Evolutionary conservation across 2,329 filamentous ascomycete genomes (phyloP).

Genomic region (Colletotrichum sp.): DNA sequence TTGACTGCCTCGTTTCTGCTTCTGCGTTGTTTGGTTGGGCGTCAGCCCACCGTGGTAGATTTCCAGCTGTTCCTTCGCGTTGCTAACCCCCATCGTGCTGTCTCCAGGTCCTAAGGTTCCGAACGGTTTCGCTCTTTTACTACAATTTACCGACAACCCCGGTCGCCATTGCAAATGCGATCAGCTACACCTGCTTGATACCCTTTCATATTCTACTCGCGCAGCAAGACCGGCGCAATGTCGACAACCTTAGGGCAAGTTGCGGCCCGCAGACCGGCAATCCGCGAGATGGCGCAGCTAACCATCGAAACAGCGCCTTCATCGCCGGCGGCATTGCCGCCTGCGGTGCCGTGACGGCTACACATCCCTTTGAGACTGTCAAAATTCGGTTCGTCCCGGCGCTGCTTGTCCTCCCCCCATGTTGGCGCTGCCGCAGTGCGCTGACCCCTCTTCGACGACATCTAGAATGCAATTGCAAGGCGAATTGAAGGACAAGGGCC

Average conservation of each 20-base stretch:
- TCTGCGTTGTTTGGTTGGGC: not conserved
- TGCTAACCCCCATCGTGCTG: conserved; percentile 25
- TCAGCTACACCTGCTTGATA: not conserved
- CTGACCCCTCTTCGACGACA: not conserved
- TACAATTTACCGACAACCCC: not conserved
- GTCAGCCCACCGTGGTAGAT: not conserved
- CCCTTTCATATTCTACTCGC: not conserved
- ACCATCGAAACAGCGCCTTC: conserved; percentile 70
- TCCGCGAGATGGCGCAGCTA: not conserved
- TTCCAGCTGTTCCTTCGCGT: not conserved
- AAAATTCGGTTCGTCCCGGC: conserved; percentile 80
- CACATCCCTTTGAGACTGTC: conserved; percentile 97
- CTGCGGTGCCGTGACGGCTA: conserved; percentile 95
- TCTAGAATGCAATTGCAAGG: conserved; percentile 91
- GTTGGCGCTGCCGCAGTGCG: conserved; percentile 15
- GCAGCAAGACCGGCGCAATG: conserved; percentile 39
- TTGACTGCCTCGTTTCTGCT: not conserved
- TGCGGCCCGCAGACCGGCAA: not conserved
- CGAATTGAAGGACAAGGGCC: conserved; percentile 86
- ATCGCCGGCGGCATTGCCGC: conserved; percentile 95
- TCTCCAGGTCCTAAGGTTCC: conserved; percentile 4
- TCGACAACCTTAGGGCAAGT: conserved; percentile 55
- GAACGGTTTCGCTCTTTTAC: conserved; percentile 3
- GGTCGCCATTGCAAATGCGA: not conserved
- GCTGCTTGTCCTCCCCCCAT: not conserved